Conservation (phyloP, 441 rosid species). For the Erodium trifolium region DNA sequence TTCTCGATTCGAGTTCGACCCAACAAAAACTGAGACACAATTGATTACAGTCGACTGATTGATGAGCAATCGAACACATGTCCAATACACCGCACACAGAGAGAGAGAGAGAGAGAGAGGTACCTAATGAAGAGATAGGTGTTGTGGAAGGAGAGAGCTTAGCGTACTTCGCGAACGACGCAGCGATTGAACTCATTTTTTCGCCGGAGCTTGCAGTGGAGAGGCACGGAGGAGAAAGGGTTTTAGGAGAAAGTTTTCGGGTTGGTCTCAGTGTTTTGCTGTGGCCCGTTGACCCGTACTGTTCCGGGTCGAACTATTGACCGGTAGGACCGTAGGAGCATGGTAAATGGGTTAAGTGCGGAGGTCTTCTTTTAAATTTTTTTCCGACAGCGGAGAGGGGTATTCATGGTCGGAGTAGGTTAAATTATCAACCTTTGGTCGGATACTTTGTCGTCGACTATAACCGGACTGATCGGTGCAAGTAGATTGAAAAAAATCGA, state of each 20-base stretch:
- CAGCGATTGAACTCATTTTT: constrained; percentile 37
- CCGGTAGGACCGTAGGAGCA: too few species aligned
- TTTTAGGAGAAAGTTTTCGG: not conserved
- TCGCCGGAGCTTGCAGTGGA: not conserved
- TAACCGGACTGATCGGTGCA: too few species aligned
- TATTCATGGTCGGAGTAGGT: too few species aligned
- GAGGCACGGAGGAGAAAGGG: not conserved
- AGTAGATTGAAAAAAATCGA: too few species aligned
- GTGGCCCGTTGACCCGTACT: not conserved
- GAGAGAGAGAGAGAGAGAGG: constrained; percentile 7
- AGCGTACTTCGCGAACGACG: constrained; percentile 31
- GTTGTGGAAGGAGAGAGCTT: constrained; percentile 22
- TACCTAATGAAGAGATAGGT: constrained; percentile 31
- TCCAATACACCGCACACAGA: too few species aligned
- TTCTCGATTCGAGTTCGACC: not conserved
- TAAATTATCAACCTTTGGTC: too few species aligned
- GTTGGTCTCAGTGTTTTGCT: not conserved
- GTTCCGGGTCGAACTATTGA: not conserved
- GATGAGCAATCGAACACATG: not conserved
- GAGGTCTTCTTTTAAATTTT: too few species aligned
- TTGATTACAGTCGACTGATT: not conserved
- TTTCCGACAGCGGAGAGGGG: too few species aligned
- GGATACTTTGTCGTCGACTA: too few species aligned
- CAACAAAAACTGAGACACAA: not conserved
- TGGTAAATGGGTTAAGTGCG: too few species aligned